These are phyloP conservation scores for Protomyces macrosporus DNA, from an alignment of 1,139 yeast species.

Conservation along the genomic window DNA sequence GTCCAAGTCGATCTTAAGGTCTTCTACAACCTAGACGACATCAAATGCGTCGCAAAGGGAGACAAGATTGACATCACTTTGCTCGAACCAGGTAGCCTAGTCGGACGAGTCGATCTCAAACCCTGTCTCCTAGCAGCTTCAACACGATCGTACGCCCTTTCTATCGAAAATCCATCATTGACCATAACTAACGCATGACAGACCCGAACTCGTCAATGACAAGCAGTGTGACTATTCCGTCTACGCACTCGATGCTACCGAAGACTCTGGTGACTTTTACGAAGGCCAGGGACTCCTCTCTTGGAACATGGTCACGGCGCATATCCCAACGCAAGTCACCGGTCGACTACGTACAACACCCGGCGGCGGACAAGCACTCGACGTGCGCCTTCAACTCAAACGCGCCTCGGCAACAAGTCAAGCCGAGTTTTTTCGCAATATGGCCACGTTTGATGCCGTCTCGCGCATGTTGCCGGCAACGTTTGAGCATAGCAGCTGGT, in stretches of 20 bases:
- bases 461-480: conserved; percentile 12
- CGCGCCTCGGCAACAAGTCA: conserved; percentile 13
- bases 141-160: not conserved
- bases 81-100: not conserved
- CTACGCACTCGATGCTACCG: conserved; percentile 23
- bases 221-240: conserved; percentile 14
- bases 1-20: not conserved
- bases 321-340: conserved; percentile 4
- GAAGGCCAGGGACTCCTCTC: conserved; percentile 23
- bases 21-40: not conserved
- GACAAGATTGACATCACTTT: not conserved
- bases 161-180: too few relatives aligned
- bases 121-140: not conserved
- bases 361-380: conserved; percentile 1
- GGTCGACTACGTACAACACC: conserved; percentile 2
- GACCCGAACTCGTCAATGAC: conserved; percentile 17
- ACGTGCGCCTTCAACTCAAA: conserved; percentile 11
- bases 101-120: not conserved
- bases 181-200: not conserved
- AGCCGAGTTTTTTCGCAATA: conserved; percentile 5
- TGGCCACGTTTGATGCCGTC: conserved; percentile 19
- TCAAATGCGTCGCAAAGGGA: not conserved
- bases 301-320: conserved; percentile 8
- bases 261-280: conserved; percentile 12
- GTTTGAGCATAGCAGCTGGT: conserved; percentile 15